phyloP scores from a whole-genome alignment of 768 basidiomycete species.

The Suillus americanus region DNA sequence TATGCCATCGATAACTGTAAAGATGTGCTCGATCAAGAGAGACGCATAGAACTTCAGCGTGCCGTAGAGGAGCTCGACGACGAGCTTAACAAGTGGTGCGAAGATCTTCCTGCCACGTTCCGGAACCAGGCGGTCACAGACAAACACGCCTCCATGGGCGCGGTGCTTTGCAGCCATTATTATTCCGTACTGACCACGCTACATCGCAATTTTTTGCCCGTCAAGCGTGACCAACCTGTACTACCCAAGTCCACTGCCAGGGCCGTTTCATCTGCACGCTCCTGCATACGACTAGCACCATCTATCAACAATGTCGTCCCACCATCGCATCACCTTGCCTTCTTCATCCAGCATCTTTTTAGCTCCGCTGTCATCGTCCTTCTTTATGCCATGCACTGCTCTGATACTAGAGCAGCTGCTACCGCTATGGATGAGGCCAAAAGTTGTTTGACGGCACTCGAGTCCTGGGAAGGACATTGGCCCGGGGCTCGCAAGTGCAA shows the following conservation, averaged over 20 bases:
- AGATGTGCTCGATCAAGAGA: conserved; percentile 71
- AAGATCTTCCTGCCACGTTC: conserved; percentile 71
- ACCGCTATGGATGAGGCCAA: conserved; percentile 83
- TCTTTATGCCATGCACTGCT: conserved; percentile 82
- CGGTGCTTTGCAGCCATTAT: conserved; percentile 85
- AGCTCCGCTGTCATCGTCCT: conserved; percentile 86
- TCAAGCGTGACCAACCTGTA: conserved; percentile 67
- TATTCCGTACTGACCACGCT: conserved; percentile 86
- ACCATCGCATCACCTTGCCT: conserved; percentile 82
- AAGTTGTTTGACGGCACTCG: conserved; percentile 66
- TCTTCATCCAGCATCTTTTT: conserved; percentile 88
- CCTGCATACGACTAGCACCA: conserved; percentile 81
- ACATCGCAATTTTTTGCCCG: conserved; percentile 84
- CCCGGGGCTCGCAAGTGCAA: conserved; percentile 87
- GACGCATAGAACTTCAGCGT: conserved; percentile 72
- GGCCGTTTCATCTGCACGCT: conserved; percentile 82
- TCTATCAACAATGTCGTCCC: conserved; percentile 84
- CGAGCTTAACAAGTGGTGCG: conserved; percentile 81
- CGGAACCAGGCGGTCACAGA: conserved; percentile 72
- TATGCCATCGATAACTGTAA: conserved; percentile 79
- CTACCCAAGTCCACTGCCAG: conserved; percentile 74
- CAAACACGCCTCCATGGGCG: conserved; percentile 83
- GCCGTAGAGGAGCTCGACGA: conserved; percentile 77
- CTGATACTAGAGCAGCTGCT: conserved; percentile 61
- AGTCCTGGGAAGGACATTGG: conserved; percentile 85